A percentile compares a stretch with the other conserved stretches of the same genome.
These are phyloP conservation scores for Fereydounia khargensis DNA, from an alignment of 1,284 basidiomycete genomes.

Conservation along the genomic window DNA sequence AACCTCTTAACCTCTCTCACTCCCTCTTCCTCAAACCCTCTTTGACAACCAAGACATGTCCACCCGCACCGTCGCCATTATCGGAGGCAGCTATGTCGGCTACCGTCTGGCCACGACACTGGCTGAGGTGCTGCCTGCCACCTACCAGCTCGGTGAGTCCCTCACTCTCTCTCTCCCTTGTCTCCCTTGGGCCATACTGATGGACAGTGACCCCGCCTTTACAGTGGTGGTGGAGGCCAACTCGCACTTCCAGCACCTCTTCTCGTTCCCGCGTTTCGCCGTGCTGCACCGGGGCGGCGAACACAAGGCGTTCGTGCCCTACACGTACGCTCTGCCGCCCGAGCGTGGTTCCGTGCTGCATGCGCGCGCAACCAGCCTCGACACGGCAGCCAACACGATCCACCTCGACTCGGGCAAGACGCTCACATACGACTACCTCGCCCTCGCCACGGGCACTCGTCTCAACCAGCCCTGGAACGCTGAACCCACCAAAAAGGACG, in stretches of 20 bases:
- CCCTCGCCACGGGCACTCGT: conserved; percentile 26
- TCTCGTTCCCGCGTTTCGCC: conserved; percentile 64
- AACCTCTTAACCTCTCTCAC: too few relatives aligned
- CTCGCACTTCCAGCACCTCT: conserved; percentile 60
- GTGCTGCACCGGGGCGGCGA: conserved; percentile 60
- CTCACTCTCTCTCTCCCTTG: neutral
- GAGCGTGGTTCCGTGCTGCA: conserved; percentile 55
- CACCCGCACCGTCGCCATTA: conserved; percentile 18
- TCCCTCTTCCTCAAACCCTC: too few relatives aligned
- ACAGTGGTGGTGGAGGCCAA: conserved; percentile 60
- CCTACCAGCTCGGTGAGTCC: conserved; percentile 53
- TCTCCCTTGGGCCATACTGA: too few relatives aligned
- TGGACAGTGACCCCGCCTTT: too few relatives aligned
- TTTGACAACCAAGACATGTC: neutral
- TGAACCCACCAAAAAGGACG: conserved; percentile 26
- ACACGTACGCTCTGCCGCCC: conserved; percentile 72
- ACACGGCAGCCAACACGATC: neutral
- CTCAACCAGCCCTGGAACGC: conserved; percentile 11
- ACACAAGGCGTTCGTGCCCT: conserved; percentile 64
- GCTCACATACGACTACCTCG: conserved; percentile 23
- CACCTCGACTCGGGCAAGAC: conserved; percentile 10
- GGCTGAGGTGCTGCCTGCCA: conserved; percentile 54
- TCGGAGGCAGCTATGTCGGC: conserved; percentile 30
- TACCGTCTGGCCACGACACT: conserved; percentile 52
- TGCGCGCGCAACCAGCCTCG: conserved; percentile 3